Conservation (phyloP, 345 rosid genomes). For the Viola odorata region DNA sequence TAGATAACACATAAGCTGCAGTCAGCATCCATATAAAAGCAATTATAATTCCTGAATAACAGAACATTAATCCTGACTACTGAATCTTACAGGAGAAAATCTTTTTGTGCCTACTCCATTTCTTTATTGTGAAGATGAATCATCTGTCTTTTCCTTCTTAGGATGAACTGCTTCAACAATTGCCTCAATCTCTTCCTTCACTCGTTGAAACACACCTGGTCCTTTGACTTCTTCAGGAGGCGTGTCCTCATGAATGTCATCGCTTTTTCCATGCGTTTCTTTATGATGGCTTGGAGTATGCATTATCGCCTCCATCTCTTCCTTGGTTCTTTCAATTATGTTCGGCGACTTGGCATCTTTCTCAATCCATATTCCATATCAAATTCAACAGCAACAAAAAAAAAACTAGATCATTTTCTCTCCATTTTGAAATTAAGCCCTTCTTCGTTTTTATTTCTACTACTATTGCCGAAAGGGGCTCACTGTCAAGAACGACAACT, state of each 20-base stretch:
- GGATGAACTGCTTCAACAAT: constrained; percentile 31
- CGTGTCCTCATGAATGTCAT: constrained; percentile 40
- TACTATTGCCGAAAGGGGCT: neutral
- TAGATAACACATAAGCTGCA: too few species aligned
- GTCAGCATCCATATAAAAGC: too few species aligned
- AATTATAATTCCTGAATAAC: too few species aligned
- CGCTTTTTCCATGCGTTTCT: constrained; percentile 47
- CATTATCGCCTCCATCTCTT: constrained; percentile 28
- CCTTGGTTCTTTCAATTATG: constrained; percentile 33
- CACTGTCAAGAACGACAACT: neutral
- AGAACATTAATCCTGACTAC: too few species aligned
- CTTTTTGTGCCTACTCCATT: neutral
- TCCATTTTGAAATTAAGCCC: neutral
- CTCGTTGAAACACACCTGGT: constrained; percentile 38
- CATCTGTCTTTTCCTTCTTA: constrained; percentile 15
- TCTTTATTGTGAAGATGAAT: neutral
- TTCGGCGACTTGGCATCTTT: constrained; percentile 27
- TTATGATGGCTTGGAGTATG: constrained; percentile 28
- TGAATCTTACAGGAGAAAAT: too few species aligned
- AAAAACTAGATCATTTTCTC: neutral
- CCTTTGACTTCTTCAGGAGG: constrained; percentile 39
- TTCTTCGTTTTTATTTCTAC: neutral
- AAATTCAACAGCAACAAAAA: neutral
- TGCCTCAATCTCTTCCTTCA: constrained; percentile 50
- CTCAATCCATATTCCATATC: constrained; percentile 2